phyloP scores from a whole-genome alignment of 352 stramenopile species.

The Aphanomyces astaci region DNA sequence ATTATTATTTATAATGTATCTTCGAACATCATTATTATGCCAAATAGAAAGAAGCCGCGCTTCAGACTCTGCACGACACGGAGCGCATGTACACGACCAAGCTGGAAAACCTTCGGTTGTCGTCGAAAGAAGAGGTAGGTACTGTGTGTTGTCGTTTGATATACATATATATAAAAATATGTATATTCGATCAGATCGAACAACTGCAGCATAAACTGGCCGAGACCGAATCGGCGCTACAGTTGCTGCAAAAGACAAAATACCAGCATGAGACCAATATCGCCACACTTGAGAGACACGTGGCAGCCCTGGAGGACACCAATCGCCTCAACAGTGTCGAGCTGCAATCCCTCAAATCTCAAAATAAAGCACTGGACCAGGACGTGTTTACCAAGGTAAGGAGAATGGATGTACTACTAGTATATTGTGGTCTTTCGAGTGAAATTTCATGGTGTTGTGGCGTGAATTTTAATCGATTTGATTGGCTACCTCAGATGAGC shows the following conservation, averaged over 20 bases:
- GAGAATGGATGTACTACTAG: not conserved
- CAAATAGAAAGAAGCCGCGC: slow-evolving; percentile 31
- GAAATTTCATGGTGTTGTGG: too few species aligned
- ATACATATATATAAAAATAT: too few species aligned
- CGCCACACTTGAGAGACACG: slow-evolving; percentile 54
- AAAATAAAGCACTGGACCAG: slow-evolving; percentile 81
- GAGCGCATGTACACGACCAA: slow-evolving; percentile 62
- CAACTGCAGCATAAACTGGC: slow-evolving; percentile 38
- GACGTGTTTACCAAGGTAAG: slow-evolving; percentile 37
- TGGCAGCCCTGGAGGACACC: slow-evolving; percentile 43
- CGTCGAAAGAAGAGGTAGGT: slow-evolving; percentile 62
- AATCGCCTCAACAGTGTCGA: slow-evolving; percentile 39
- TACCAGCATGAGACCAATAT: slow-evolving; percentile 76
- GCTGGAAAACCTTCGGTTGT: slow-evolving; percentile 43
- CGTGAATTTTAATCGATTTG: too few species aligned
- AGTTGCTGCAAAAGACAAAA: slow-evolving; percentile 58
- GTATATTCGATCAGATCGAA: slow-evolving; percentile 39
- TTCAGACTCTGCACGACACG: slow-evolving; percentile 38
- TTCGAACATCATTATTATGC: too few species aligned
- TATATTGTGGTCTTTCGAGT: too few species aligned
- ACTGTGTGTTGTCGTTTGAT: too few species aligned
- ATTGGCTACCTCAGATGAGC: too few species aligned
- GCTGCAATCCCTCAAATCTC: slow-evolving; percentile 41
- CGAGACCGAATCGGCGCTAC: slow-evolving; percentile 41
- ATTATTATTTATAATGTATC: too few species aligned